phyloP scores from a whole-genome alignment of 2,329 filamentous ascomycete genomes.

The Pseudogymnoascus sp. region DNA sequence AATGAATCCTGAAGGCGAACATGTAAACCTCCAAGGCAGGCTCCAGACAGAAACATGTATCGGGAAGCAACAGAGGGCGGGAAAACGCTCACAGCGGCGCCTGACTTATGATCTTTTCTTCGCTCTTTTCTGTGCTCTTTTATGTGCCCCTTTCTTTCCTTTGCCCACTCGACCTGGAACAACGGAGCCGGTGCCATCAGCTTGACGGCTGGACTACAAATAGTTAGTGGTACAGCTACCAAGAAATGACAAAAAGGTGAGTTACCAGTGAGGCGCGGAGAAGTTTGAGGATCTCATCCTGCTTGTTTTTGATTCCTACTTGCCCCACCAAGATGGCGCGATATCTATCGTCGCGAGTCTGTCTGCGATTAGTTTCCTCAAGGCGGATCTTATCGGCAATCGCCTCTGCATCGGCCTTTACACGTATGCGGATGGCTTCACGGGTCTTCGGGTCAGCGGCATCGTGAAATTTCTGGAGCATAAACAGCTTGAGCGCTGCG shows the following conservation, averaged over 20 bases:
- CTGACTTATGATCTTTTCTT: background rate
- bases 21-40: background rate
- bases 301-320: background rate
- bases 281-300: background rate
- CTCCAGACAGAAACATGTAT: background rate
- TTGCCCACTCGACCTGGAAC: background rate
- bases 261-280: background rate
- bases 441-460: background rate
- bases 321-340: background rate
- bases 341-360: background rate
- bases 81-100: background rate
- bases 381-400: background rate
- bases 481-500: background rate
- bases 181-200: background rate
- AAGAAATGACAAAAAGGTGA: background rate
- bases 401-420: background rate
- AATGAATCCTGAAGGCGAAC: background rate
- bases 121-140: too few species aligned
- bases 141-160: background rate
- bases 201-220: background rate
- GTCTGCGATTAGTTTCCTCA: background rate
- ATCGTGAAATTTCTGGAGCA: background rate
- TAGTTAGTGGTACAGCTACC: background rate
- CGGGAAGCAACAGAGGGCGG: background rate
- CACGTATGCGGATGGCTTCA: background rate